Percentiles rank a stretch among this genome's conserved stretches.
phyloP scores from a whole-genome alignment of 805 yeast genomes.

The Maudiozyma bulderi region DNA sequence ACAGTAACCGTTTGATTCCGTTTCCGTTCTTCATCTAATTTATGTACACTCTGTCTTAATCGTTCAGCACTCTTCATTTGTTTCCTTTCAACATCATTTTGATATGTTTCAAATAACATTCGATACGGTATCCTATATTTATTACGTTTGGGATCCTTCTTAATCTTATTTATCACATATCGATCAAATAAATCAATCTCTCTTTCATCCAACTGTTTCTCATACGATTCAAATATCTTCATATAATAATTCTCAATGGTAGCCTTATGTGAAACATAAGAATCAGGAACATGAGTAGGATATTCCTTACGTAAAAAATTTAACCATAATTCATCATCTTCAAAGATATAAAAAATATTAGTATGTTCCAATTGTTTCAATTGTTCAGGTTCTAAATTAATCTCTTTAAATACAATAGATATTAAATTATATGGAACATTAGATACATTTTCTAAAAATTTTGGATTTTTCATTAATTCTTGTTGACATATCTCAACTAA shows the following conservation, averaged over 20 bases:
- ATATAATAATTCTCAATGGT: conserved; percentile 15
- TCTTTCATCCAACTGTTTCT: background rate
- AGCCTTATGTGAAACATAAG: conserved; percentile 21
- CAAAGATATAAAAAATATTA: conserved; percentile 29
- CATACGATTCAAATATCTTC: background rate
- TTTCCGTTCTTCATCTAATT: conserved; percentile 25
- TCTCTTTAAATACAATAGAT: conserved; percentile 21
- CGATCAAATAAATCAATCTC: conserved; percentile 12
- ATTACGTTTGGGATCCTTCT: conserved; percentile 14
- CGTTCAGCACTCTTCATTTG: conserved; percentile 30
- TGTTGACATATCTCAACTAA: conserved; percentile 18
- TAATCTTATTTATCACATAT: conserved; percentile 9
- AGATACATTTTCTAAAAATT: conserved; percentile 21
- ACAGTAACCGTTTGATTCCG: conserved; percentile 24
- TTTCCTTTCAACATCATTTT: conserved; percentile 27
- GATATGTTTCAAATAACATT: conserved; percentile 27
- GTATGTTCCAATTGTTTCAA: conserved; percentile 24
- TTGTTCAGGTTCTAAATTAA: conserved; percentile 27
- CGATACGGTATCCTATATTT: conserved; percentile 30
- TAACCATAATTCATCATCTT: conserved; percentile 33
- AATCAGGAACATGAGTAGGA: conserved; percentile 28
- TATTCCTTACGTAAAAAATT: conserved; percentile 26
- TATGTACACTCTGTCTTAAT: conserved; percentile 25
- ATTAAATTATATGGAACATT: conserved; percentile 29
- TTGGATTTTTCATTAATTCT: conserved; percentile 18